These are phyloP conservation scores for Curvularia verruculosa DNA, from an alignment of 2,329 filamentous ascomycete species.

Conservation along the genomic window DNA sequence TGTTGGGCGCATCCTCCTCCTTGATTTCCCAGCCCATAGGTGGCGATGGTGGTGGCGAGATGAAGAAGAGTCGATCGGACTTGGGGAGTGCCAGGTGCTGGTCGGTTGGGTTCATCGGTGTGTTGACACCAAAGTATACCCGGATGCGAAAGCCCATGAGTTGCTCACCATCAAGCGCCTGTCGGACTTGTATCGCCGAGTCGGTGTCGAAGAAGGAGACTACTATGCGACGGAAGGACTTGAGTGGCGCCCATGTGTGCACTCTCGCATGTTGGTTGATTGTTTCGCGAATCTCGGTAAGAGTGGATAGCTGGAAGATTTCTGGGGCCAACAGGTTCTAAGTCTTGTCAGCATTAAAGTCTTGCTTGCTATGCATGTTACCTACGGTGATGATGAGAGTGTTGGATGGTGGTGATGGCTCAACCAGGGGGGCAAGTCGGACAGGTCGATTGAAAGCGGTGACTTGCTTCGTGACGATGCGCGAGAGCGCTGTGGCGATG, in stretches of 20 bases:
- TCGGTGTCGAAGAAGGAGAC: conserved; percentile 76
- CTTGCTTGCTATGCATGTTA: not conserved
- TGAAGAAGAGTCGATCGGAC: conserved; percentile 68
- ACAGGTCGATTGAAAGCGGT: conserved; percentile 74
- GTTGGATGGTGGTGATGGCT: conserved; percentile 79
- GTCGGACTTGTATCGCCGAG: conserved; percentile 72
- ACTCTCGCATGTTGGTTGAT: conserved; percentile 73
- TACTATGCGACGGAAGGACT: conserved; percentile 81
- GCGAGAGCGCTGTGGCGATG: conserved; percentile 44
- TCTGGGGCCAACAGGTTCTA: conserved; percentile 72
- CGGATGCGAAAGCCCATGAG: conserved; percentile 67
- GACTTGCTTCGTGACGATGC: conserved; percentile 48
- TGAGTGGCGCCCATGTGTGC: conserved; percentile 79
- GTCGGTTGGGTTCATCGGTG: conserved; percentile 48
- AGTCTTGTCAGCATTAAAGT: conserved; percentile 22
- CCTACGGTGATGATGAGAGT: conserved; percentile 77
- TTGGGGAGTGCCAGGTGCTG: conserved; percentile 57
- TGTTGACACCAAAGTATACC: conserved; percentile 49
- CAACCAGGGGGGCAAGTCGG: conserved; percentile 71
- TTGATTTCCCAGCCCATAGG: conserved; percentile 70
- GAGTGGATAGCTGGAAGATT: conserved; percentile 76
- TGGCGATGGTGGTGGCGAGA: conserved; percentile 67
- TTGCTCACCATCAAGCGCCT: conserved; percentile 74
- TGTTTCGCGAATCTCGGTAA: conserved; percentile 74
- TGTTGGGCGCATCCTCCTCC: conserved; percentile 69